Evolutionary conservation across 2,329 filamentous ascomycete species (phyloP).

Genomic region (Fonsecaea multimorphosa): DNA sequence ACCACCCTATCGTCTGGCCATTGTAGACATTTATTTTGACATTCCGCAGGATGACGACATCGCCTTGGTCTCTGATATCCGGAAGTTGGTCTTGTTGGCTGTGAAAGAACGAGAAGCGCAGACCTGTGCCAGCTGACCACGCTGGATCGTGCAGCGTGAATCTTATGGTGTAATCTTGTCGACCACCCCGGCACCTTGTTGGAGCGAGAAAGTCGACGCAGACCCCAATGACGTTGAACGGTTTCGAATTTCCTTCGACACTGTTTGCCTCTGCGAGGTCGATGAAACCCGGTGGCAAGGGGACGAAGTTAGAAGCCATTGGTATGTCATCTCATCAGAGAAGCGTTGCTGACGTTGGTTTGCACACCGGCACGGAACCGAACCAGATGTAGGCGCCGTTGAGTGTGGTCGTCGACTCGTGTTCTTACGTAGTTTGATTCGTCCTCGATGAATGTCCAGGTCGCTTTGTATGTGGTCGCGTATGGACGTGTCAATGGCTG

Average conservation of each 20-base stretch:
- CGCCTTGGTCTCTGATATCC: slow-evolving; percentile 56
- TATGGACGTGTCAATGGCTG: slow-evolving; percentile 6
- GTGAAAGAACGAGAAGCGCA: slow-evolving; percentile 67
- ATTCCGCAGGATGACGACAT: slow-evolving; percentile 69
- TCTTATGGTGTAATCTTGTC: slow-evolving; percentile 65
- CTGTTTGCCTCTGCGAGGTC: slow-evolving; percentile 48
- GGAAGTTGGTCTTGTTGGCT: slow-evolving; percentile 53
- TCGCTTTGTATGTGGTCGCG: not conserved
- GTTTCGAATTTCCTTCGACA: not conserved
- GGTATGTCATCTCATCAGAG: not conserved
- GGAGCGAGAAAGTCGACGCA: slow-evolving; percentile 69
- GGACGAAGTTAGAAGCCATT: slow-evolving; percentile 11
- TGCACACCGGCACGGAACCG: not conserved
- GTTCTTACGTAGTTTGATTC: not conserved
- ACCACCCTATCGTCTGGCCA: slow-evolving; percentile 22
- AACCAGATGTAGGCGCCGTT: not conserved
- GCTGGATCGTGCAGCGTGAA: slow-evolving; percentile 67
- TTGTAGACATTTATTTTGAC: slow-evolving; percentile 53
- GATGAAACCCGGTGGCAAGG: slow-evolving; percentile 52
- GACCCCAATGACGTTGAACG: slow-evolving; percentile 66
- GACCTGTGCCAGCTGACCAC: slow-evolving; percentile 51
- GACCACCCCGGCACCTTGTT: slow-evolving; percentile 54
- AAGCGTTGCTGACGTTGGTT: not conserved
- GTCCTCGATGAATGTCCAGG: not conserved
- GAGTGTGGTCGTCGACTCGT: not conserved